These are phyloP conservation scores for Mallotus repandus DNA, from an alignment of 441 rosid species.

Conservation along the genomic window DNA sequence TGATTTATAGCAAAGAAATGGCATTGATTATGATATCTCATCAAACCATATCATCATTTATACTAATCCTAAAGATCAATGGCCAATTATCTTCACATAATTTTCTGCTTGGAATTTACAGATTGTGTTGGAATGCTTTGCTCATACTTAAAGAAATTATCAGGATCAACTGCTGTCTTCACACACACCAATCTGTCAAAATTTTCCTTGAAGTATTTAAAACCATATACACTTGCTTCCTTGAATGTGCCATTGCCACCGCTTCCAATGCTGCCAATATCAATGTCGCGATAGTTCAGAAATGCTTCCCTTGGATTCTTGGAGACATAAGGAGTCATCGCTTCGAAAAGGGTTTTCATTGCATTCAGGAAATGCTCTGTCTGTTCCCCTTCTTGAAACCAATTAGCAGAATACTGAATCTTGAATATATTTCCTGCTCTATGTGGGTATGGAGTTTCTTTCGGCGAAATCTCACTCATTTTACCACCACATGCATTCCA, in stretches of 20 bases:
- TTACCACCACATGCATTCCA: slow-evolving; percentile 59
- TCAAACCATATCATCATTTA: too few species aligned
- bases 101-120: not conserved
- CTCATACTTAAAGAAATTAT: slow-evolving; percentile 52
- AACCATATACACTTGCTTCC: slow-evolving; percentile 46
- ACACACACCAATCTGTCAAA: slow-evolving; percentile 45
- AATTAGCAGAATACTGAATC: slow-evolving; percentile 11
- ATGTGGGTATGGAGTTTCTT: slow-evolving; percentile 49
- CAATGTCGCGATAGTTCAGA: slow-evolving; percentile 43
- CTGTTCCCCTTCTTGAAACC: slow-evolving; percentile 12
- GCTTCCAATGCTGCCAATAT: slow-evolving; percentile 33
- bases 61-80: not conserved
- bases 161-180: slow-evolving; percentile 56
- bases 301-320: slow-evolving; percentile 37
- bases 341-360: slow-evolving; percentile 12
- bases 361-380: not conserved
- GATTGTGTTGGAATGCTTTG: slow-evolving; percentile 40
- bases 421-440: slow-evolving; percentile 37
- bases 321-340: slow-evolving; percentile 26
- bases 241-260: slow-evolving; percentile 31
- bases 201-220: slow-evolving; percentile 45
- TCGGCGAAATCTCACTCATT: slow-evolving; percentile 42
- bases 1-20: too few species aligned
- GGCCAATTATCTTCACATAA: not conserved
- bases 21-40: too few species aligned